Evolutionary conservation across 257 asterid genomes (phyloP).

Genomic region (Plantago major): DNA sequence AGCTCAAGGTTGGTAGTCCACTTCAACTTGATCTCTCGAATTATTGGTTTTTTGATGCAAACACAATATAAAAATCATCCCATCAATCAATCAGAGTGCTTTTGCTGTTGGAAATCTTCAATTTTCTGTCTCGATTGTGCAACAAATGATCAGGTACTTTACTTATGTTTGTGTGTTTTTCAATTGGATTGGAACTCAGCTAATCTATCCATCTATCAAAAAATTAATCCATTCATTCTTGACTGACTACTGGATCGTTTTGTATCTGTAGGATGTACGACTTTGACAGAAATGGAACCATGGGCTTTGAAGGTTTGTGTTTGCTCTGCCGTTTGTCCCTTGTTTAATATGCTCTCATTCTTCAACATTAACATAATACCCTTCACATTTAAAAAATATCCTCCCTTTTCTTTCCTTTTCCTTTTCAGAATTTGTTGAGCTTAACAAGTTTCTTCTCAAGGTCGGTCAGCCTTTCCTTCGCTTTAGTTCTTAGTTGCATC

Average conservation of each 20-base stretch:
- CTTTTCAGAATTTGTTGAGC: constrained; percentile 63
- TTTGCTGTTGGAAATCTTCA: constrained; percentile 66
- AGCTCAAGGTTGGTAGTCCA: constrained; percentile 50
- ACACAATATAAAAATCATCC: not conserved
- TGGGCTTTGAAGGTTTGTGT: constrained; percentile 64
- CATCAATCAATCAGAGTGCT: constrained; percentile 39
- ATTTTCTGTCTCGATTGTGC: constrained; percentile 63
- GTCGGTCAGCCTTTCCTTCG: constrained; percentile 35
- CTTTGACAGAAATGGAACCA: constrained; percentile 72
- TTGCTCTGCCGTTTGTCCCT: too few relatives aligned
- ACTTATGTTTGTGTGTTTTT: not conserved
- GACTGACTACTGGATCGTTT: constrained; percentile 8
- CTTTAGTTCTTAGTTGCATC: constrained; percentile 4
- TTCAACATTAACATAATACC: not conserved
- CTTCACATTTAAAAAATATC: too few relatives aligned
- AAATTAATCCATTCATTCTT: too few relatives aligned
- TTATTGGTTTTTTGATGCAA: not conserved
- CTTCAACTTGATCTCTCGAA: not conserved
- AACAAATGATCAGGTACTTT: constrained; percentile 78
- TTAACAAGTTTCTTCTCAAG: constrained; percentile 80
- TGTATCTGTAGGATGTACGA: constrained; percentile 66
- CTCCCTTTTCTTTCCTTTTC: too few relatives aligned
- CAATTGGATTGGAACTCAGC: constrained; percentile 16
- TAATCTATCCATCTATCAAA: too few relatives aligned
- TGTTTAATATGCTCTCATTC: not conserved